Conservation (phyloP, 805 yeast species). For the Candida succiphila region DNA sequence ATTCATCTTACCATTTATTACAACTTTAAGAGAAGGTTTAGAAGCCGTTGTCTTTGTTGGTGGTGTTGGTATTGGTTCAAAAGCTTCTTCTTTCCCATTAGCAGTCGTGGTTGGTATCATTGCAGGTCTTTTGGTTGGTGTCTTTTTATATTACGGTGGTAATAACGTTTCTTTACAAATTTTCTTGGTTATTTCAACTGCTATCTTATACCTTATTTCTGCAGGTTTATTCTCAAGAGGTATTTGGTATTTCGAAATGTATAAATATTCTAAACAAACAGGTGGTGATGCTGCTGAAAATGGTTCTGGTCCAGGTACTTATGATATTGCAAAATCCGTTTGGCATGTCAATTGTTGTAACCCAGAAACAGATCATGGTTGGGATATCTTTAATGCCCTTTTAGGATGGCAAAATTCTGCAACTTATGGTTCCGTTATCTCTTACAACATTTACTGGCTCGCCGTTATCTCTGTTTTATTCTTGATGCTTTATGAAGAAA, state of each 20-base stretch:
- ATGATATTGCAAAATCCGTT: conserved; percentile 66
- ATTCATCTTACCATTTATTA: conserved; percentile 84
- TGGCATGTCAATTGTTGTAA: conserved; percentile 98
- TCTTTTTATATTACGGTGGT: conserved; percentile 70
- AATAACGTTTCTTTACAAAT: conserved; percentile 74
- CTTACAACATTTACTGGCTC: conserved; percentile 88
- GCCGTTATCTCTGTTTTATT: conserved; percentile 41
- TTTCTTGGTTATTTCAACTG: conserved; percentile 80
- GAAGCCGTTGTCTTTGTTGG: conserved; percentile 96
- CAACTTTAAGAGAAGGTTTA: conserved; percentile 92
- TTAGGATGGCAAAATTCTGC: conserved; percentile 98
- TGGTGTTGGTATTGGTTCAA: conserved; percentile 69
- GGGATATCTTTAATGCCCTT: conserved; percentile 93
- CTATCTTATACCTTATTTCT: conserved; percentile 78
- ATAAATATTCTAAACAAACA: conserved; percentile 50
- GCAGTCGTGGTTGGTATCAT: conserved; percentile 85
- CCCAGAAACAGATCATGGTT: conserved; percentile 85
- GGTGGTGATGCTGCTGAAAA: conserved; percentile 95
- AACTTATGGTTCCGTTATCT: conserved; percentile 81
- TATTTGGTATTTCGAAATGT: conserved; percentile 77
- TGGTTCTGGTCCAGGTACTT: conserved; percentile 94
- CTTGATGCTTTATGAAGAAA: conserved; percentile 77
- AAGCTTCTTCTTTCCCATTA: conserved; percentile 66
- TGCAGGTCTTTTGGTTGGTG: conserved; percentile 70
- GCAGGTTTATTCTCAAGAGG: conserved; percentile 94